phyloP scores from a whole-genome alignment of 768 basidiomycete genomes.

The Panaeolus papilionaceus region DNA sequence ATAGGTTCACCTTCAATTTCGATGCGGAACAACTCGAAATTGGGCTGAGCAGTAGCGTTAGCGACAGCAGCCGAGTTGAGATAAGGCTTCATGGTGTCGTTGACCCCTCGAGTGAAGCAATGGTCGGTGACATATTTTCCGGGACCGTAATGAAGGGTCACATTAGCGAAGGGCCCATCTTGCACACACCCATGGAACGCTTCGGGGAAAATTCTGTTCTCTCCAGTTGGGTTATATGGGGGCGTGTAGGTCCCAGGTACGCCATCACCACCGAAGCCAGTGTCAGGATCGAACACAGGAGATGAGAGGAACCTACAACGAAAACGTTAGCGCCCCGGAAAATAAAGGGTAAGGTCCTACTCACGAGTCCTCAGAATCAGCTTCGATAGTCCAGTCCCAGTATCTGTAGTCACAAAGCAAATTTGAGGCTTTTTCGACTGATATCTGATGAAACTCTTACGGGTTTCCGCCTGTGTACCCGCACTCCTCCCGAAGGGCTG shows the following conservation, averaged over 20 bases:
- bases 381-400: constrained; percentile 48
- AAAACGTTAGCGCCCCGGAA: not conserved
- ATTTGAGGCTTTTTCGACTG: not conserved
- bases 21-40: constrained; percentile 41
- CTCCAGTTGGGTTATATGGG: constrained; percentile 28
- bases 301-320: constrained; percentile 35
- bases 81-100: constrained; percentile 30
- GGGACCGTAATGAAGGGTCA: constrained; percentile 17
- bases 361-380: constrained; percentile 32
- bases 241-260: constrained; percentile 34
- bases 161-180: constrained; percentile 17
- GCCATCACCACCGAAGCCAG: constrained; percentile 47
- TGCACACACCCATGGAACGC: constrained; percentile 19
- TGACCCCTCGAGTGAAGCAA: constrained; percentile 41
- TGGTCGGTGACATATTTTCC: constrained; percentile 36
- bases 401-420: constrained; percentile 31
- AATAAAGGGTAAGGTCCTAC: not conserved
- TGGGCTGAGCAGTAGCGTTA: constrained; percentile 32
- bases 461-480: constrained; percentile 40
- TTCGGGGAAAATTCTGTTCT: constrained; percentile 19
- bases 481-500: constrained; percentile 41
- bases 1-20: constrained; percentile 40
- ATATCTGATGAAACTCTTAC: constrained; percentile 27
- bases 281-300: constrained; percentile 41
- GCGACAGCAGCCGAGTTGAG: constrained; percentile 33